A percentile compares a stretch with the other conserved stretches of the same genome.
Evolutionary conservation across 2,329 filamentous ascomycete species (phyloP).

Genomic region (Colletotrichum orchidophilum): DNA sequence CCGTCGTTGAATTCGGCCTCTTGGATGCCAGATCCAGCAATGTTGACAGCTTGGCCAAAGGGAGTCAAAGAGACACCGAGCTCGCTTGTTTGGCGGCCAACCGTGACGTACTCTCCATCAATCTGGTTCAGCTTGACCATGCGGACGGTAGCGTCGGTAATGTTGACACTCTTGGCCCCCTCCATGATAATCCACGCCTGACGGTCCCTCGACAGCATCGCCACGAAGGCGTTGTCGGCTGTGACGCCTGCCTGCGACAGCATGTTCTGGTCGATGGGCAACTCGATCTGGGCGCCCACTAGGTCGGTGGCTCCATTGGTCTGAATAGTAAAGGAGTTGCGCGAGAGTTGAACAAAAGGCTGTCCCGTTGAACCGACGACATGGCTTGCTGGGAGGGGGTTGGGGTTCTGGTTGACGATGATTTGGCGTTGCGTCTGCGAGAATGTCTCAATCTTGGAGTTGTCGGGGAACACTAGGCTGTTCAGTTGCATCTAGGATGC

Average conservation of each 20-base stretch:
- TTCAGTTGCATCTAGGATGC: slow-evolving; percentile 35
- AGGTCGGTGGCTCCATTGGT: slow-evolving; percentile 36
- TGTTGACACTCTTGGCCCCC: slow-evolving; percentile 36
- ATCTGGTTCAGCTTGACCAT: slow-evolving; percentile 37
- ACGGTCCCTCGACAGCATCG: slow-evolving; percentile 35
- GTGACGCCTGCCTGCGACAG: slow-evolving; percentile 34
- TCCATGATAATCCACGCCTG: slow-evolving; percentile 38
- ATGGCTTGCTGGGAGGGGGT: slow-evolving; percentile 35
- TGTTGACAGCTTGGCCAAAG: slow-evolving; percentile 35
- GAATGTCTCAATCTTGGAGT: slow-evolving; percentile 38
- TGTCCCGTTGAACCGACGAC: slow-evolving; percentile 37
- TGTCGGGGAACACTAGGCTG: slow-evolving; percentile 34
- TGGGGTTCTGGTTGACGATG: slow-evolving; percentile 37
- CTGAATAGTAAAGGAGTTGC: slow-evolving; percentile 36
- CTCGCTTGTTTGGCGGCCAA: slow-evolving; percentile 36
- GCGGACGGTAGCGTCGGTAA: slow-evolving; percentile 36
- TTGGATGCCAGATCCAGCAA: slow-evolving; percentile 36
- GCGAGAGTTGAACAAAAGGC: slow-evolving; percentile 37
- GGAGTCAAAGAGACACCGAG: slow-evolving; percentile 34
- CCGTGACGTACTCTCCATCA: slow-evolving; percentile 36
- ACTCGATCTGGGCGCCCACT: slow-evolving; percentile 36
- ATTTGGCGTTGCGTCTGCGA: slow-evolving; percentile 36
- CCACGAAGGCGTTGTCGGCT: slow-evolving; percentile 36
- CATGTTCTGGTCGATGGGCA: slow-evolving; percentile 35
- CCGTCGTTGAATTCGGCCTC: slow-evolving; percentile 37